Evolutionary conservation across 2,329 filamentous ascomycete genomes (phyloP), one percentile per base, ranked within the genome.

Genomic region (Mariannaea sp.): DNA sequence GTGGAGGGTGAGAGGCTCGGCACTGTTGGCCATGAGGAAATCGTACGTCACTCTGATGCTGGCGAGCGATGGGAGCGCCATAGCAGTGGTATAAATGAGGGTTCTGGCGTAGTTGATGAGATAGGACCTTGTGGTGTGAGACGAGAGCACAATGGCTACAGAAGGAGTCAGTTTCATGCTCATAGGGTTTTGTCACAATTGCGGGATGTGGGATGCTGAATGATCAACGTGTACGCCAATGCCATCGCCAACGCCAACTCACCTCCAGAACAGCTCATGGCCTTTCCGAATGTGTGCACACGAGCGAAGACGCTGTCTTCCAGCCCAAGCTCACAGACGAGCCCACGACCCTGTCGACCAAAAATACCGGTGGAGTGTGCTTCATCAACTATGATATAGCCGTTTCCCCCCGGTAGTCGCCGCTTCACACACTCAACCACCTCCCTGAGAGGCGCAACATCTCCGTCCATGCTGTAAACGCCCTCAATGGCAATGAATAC

Each of bases 391-490:
- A 89, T 76, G 4, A 89, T 71, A 50, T 86, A 76, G 0, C 80
- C 83, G 40, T 89, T 89, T 0, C 77, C 77, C 0, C 55, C 55
- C 0, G 85, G 82, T 0, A 91, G 70, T 0, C 80, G 63, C 1
- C 73, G 69, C 33, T 87, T 78, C 0, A 88, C 79, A 4, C 81
- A 73, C 0, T 77, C 69, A 1, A 88, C 77, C 14, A 92, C 81
- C 5, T 84, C 78, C 9, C 66, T 63, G 9, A 94, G 72, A 0
- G 86, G 87, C 0, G 82, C 82, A 14, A 90, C 72, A 60, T 92
- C 88, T 0, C 90, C 90, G 47, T 93, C 89, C 90, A 94, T 94
- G 68, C 88, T 92, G 69, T 94, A 93, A 0, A 91, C 75, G 0
- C 80, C 82, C 60, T 91, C 88, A 0, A 90, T 77, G 0, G 83